phyloP scores from a whole-genome alignment of 352 stramenopile species.

The Phytophthora multivora region DNA sequence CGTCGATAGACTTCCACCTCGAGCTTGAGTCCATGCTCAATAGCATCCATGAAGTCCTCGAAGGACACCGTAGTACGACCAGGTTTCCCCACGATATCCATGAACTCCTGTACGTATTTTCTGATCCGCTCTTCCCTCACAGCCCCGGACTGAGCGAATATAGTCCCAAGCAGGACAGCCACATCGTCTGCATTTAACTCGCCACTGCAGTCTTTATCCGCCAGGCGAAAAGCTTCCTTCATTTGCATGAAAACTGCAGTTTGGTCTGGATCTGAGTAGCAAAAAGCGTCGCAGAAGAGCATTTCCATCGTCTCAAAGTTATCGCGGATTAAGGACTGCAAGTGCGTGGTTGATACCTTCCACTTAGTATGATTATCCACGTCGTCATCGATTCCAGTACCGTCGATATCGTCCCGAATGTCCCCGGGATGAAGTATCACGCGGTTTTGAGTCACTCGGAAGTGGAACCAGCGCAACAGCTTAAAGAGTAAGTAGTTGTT shows the following conservation, averaged over 20 bases:
- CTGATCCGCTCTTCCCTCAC: constrained; percentile 75
- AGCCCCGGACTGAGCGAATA: constrained; percentile 78
- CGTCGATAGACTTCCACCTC: constrained; percentile 71
- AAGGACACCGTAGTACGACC: constrained; percentile 76
- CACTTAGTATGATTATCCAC: constrained; percentile 44
- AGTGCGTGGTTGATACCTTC: constrained; percentile 55
- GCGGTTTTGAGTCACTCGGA: constrained; percentile 56
- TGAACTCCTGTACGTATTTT: constrained; percentile 77
- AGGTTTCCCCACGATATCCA: constrained; percentile 73
- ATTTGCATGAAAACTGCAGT: constrained; percentile 89
- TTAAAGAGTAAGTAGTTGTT: constrained; percentile 87
- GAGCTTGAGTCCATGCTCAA: constrained; percentile 78
- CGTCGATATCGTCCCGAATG: constrained; percentile 46
- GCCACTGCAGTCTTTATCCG: constrained; percentile 80
- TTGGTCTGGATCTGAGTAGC: constrained; percentile 79
- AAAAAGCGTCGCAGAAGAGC: constrained; percentile 76
- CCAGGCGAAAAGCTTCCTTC: constrained; percentile 82
- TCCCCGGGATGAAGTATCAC: constrained; percentile 46
- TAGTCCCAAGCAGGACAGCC: constrained; percentile 71
- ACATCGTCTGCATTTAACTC: constrained; percentile 85
- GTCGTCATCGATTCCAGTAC: background rate
- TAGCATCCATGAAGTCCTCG: constrained; percentile 79
- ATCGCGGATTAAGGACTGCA: constrained; percentile 57
- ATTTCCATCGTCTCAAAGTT: constrained; percentile 75
- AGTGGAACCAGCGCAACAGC: constrained; percentile 79